phyloP scores from a whole-genome alignment of 2,329 filamentous ascomycete species.

The Microdochium paspali region DNA sequence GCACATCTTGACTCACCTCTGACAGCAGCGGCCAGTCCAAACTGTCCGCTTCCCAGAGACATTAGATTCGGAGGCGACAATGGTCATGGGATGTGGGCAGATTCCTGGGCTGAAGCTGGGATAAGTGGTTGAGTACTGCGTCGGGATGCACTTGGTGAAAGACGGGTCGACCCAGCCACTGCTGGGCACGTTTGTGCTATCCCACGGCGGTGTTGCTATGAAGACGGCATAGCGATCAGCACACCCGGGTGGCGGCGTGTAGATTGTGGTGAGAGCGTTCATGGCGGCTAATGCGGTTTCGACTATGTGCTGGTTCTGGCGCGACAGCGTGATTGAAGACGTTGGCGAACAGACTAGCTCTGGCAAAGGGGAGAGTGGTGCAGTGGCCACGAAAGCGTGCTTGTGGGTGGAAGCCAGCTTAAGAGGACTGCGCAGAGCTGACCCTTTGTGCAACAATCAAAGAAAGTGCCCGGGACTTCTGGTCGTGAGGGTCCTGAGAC shows the following conservation, averaged over 20 bases:
- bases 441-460: too few species aligned
- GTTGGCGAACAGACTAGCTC: too few species aligned
- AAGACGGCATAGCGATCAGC: constrained; percentile 16
- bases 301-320: background rate
- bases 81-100: constrained; percentile 16
- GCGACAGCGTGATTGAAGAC: too few species aligned
- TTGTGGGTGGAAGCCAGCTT: background rate
- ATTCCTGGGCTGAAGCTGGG: constrained; percentile 19
- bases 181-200: constrained; percentile 14
- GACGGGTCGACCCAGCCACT: constrained; percentile 21
- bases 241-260: constrained; percentile 14
- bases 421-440: too few species aligned
- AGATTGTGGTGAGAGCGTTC: constrained; percentile 16
- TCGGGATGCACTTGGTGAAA: constrained; percentile 16
- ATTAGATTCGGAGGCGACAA: constrained; percentile 9
- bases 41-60: constrained; percentile 7
- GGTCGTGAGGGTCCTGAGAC: too few species aligned
- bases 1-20: constrained; percentile 10
- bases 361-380: too few species aligned
- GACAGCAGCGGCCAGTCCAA: constrained; percentile 18
- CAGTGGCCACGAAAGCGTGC: too few species aligned
- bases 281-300: too few species aligned
- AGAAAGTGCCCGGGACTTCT: too few species aligned
- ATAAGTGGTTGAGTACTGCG: constrained; percentile 12
- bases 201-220: constrained; percentile 11